phyloP scores from a whole-genome alignment of 306 rosid species.

The Casuarina cunninghamiana region DNA sequence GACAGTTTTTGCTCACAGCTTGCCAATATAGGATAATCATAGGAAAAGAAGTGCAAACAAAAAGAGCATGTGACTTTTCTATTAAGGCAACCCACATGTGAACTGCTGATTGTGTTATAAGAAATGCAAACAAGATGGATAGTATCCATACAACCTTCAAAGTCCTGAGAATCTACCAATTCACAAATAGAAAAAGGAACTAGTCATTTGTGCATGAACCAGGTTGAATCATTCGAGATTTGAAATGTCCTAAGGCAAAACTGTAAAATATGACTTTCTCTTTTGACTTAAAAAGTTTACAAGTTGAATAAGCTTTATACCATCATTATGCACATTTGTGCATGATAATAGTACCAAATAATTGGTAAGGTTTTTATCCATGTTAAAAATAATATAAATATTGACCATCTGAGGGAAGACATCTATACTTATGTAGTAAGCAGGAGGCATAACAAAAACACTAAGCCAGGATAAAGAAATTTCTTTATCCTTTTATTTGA shows the following conservation, averaged over 20 bases:
- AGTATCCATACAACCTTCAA: not conserved
- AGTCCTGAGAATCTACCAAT: not conserved
- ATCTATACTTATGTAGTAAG: not conserved
- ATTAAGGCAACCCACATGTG: no score
- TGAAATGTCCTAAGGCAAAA: not conserved
- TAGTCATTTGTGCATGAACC: no score
- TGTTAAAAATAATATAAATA: not conserved
- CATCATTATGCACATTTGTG: not conserved
- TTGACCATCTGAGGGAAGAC: not conserved
- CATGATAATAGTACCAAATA: not conserved
- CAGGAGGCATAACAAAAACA: not conserved
- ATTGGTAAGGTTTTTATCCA: slow-evolving; percentile 1
- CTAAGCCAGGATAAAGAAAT: not conserved
- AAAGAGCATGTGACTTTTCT: not conserved
- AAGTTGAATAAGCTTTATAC: no score
- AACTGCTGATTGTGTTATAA: not conserved
- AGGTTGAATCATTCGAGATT: not conserved
- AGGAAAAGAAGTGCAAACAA: not conserved
- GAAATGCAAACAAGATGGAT: not conserved
- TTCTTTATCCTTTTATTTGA: not conserved
- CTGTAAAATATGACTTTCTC: no score
- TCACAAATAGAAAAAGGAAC: not conserved
- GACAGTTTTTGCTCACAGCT: not conserved
- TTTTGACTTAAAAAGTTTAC: not conserved
- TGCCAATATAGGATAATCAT: not conserved